Base-by-base conservation (phyloP, 345 rosid genomes). In the Eucalyptus viminalis region DNA sequence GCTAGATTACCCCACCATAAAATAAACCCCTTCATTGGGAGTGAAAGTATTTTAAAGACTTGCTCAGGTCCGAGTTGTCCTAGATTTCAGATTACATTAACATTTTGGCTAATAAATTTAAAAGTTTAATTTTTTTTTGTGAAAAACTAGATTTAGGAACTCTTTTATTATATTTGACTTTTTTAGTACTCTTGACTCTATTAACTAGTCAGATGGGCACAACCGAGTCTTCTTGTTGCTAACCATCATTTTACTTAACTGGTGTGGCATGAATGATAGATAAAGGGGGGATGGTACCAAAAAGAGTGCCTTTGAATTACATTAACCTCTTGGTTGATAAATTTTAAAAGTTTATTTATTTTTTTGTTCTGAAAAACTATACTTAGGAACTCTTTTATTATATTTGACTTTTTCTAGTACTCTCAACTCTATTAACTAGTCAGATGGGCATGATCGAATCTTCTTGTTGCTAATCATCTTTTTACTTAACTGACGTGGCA, bases 191-290 rank as follows among this genome's bases (percentile, higher is more conserved):
- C 72, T 53, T 24, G 1, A 53, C 58, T 19, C 24, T 53, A 53
- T 53, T 19, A 53, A 53, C 58, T 53, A 29, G 16, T 29, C 1
- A 27, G 0, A 62, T 29, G 9, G 9, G 34, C 8, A 0, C 5
- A 31, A 62, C 7, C 10, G 1, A 62, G 9, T 62, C 72, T 62
- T 62, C 9, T 62, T 62, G 72, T 29, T 0, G 1, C 58, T 53
- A 53, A 53, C 3, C 24, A 19, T 53, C 24, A 19, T 53, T 53
- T 53, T 19, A 53, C 58, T 53, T 8, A 8, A 53, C 2, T 19
- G 10, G 4, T 19, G 11, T 19, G 58, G 58, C 58, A 53, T 53
- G 1, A 53, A 53, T 53, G 24, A 53, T 53, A 53, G 58, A 53
- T 53, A 53, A 1, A 4, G 58, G 24, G 24, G 56, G 2, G 58